Conservation (phyloP, 1,284 basidiomycete genomes). For the Sphagnurus paluster region DNA sequence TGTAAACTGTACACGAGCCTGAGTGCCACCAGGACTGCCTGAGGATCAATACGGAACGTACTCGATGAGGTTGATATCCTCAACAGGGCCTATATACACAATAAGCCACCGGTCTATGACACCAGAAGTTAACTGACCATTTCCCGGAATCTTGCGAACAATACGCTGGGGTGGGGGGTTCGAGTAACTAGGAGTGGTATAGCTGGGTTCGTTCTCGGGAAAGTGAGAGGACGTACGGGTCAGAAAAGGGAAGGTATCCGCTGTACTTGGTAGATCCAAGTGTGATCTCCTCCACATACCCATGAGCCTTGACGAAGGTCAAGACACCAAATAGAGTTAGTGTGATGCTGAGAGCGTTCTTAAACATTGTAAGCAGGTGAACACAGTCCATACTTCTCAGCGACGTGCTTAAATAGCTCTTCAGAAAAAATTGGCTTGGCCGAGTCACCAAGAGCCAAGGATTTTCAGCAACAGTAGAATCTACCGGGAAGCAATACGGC, state of each 20-base stretch:
- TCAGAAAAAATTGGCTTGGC: neutral
- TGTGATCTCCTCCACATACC: slow-evolving; percentile 34
- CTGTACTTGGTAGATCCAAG: slow-evolving; percentile 30
- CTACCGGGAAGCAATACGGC: too few relatives aligned
- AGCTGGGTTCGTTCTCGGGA: neutral
- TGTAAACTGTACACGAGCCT: slow-evolving; percentile 17
- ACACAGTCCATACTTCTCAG: neutral
- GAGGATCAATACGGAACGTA: slow-evolving; percentile 15
- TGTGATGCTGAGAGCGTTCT: slow-evolving; percentile 10
- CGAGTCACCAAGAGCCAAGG: too few relatives aligned
- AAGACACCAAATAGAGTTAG: slow-evolving; percentile 20
- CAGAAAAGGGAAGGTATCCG: slow-evolving; percentile 30
- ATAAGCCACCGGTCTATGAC: too few relatives aligned
- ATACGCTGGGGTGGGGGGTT: slow-evolving; percentile 27
- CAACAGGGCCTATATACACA: slow-evolving; percentile 30
- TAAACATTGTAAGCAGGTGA: slow-evolving; percentile 4
- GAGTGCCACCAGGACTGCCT: slow-evolving; percentile 11
- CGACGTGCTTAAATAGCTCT: neutral
- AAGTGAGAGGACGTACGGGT: slow-evolving; percentile 14
- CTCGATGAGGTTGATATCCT: slow-evolving; percentile 37
- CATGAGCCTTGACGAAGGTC: slow-evolving; percentile 18
- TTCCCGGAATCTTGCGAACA: slow-evolving; percentile 30
- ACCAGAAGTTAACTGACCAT: slow-evolving; percentile 2
- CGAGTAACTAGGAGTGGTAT: slow-evolving; percentile 25
- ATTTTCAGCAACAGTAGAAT: too few relatives aligned